Evolutionary conservation across 164 flowering plant genomes (phyloP).

Genomic region (Chimonanthus praecox): DNA sequence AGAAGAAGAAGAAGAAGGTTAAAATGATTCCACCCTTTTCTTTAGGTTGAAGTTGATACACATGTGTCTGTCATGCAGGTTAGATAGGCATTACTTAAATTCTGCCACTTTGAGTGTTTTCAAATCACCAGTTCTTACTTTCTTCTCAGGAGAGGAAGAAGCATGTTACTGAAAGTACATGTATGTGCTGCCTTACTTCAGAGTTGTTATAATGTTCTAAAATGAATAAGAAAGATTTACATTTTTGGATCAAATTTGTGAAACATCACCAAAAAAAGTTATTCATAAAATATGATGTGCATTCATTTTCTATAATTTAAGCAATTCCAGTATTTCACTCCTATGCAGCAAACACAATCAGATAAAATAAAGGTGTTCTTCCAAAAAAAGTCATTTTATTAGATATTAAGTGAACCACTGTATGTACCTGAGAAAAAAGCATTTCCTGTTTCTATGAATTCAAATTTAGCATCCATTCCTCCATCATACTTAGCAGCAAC

Average conservation of each 20-base stretch:
- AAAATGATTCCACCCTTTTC: not conserved
- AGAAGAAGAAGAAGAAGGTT: not conserved
- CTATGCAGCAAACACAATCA: not conserved
- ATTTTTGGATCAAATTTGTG: not conserved
- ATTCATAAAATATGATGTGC: not conserved
- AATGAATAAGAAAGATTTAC: not conserved
- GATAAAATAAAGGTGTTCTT: not conserved
- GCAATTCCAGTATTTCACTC: not conserved
- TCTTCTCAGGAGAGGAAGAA: too few relatives aligned
- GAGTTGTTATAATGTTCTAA: not conserved
- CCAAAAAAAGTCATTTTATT: not conserved
- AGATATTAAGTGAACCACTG: not conserved
- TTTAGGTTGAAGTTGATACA: not conserved
- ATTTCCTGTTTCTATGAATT: constrained; percentile 62
- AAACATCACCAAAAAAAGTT: not conserved
- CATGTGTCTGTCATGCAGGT: not conserved
- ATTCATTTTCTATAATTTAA: too few relatives aligned
- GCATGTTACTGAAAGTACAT: too few relatives aligned
- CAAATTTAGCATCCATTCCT: constrained; percentile 92
- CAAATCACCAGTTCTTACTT: too few relatives aligned
- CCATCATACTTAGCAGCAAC: constrained; percentile 79
- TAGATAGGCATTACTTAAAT: not conserved
- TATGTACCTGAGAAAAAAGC: constrained; percentile 83
- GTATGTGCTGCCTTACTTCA: not conserved
- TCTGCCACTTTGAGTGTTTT: not conserved